Conservation (phyloP, 164 flowering plant species). For the Brasenia schreberi region DNA sequence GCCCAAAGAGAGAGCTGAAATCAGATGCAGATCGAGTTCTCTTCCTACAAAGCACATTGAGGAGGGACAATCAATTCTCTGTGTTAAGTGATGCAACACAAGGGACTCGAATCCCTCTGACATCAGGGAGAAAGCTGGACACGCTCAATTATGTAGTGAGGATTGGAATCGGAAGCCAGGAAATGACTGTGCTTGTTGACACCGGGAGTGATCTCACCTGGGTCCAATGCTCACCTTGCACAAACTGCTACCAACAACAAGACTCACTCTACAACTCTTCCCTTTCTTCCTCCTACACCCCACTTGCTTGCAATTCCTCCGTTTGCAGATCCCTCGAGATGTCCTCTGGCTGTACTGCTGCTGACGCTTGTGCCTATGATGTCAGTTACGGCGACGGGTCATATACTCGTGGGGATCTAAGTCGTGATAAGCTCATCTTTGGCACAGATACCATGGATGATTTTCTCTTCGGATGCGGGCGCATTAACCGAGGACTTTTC, state of each 20-base stretch:
- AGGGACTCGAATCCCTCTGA: slow-evolving; percentile 34
- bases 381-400: slow-evolving; percentile 79
- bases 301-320: slow-evolving; percentile 46
- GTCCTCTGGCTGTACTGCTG: slow-evolving; percentile 37
- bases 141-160: slow-evolving; percentile 65
- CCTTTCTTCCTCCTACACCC: slow-evolving; percentile 36
- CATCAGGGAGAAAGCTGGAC: slow-evolving; percentile 43
- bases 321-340: slow-evolving; percentile 38
- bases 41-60: slow-evolving; percentile 26
- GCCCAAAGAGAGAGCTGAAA: slow-evolving; percentile 15
- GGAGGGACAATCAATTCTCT: slow-evolving; percentile 16
- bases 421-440: slow-evolving; percentile 28
- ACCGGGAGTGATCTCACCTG: slow-evolving; percentile 88
- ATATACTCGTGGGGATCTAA: slow-evolving; percentile 57
- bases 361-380: slow-evolving; percentile 32
- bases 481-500: slow-evolving; percentile 58
- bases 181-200: slow-evolving; percentile 60
- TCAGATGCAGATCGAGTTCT: slow-evolving; percentile 32
- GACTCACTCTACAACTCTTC: slow-evolving; percentile 62
- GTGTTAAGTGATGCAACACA: slow-evolving; percentile 9
- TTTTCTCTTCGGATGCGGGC: slow-evolving; percentile 76
- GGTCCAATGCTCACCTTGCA: slow-evolving; percentile 86
- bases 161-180: slow-evolving; percentile 37
- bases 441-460: slow-evolving; percentile 23
- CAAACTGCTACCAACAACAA: slow-evolving; percentile 48